Conservation (phyloP, 345 rosid genomes). For the Eutrema yunnanense region DNA sequence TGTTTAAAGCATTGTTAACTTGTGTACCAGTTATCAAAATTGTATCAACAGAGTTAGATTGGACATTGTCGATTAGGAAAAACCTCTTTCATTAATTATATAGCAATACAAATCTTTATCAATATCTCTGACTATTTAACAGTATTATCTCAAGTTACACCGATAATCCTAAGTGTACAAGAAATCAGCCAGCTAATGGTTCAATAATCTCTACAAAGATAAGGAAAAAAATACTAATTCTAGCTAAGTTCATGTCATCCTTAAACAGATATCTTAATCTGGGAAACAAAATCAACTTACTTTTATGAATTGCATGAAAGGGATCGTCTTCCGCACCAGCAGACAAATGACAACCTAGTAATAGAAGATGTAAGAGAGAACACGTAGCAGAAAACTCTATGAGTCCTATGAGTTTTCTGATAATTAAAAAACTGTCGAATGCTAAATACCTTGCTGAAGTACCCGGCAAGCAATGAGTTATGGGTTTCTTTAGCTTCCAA, state of each 20-base stretch:
- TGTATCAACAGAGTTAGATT: neutral
- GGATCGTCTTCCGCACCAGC: conserved; percentile 75
- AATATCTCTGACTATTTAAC: neutral
- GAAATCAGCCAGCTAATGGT: conserved; percentile 5
- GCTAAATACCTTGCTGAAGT: conserved; percentile 81
- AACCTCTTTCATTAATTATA: neutral
- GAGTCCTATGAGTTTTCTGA: neutral
- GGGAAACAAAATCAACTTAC: conserved; percentile 38
- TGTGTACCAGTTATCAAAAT: neutral
- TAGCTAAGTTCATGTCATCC: conserved; percentile 3
- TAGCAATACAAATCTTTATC: neutral
- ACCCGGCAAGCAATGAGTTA: conserved; percentile 70
- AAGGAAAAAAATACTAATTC: neutral
- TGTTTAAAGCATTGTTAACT: neutral
- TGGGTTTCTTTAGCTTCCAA: conserved; percentile 59
- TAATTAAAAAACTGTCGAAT: neutral
- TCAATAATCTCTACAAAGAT: neutral
- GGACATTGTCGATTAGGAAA: conserved; percentile 8
- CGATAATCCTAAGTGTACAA: conserved; percentile 4
- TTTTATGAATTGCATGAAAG: conserved; percentile 68
- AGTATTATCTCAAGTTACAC: conserved; percentile 5
- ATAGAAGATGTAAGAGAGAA: neutral
- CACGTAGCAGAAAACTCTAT: neutral
- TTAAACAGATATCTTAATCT: neutral
- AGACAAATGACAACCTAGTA: conserved; percentile 80